These are phyloP conservation scores for Neurospora sp. DNA, from an alignment of 2,329 filamentous ascomycete species.

Conservation along the genomic window DNA sequence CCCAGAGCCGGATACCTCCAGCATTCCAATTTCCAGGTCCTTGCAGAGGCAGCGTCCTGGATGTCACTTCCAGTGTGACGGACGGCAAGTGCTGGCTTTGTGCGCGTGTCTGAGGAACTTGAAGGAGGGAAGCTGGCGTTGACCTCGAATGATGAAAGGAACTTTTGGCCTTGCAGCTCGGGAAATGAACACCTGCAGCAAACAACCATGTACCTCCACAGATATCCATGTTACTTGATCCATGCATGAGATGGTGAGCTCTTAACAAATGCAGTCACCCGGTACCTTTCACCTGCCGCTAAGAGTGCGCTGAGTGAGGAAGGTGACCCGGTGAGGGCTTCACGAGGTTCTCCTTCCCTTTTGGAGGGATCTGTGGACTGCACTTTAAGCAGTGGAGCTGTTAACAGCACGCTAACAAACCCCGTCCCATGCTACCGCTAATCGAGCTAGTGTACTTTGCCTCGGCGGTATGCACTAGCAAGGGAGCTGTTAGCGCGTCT, in stretches of 20 bases:
- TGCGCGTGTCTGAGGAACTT: not conserved
- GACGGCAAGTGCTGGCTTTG: not conserved
- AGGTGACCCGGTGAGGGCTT: not conserved
- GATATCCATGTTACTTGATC: not conserved
- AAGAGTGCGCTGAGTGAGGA: not conserved
- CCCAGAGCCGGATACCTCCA: not conserved
- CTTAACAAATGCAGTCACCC: not conserved
- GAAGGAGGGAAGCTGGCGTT: not conserved
- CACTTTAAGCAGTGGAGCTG: not conserved
- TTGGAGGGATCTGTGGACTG: not conserved
- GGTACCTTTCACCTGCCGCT: not conserved
- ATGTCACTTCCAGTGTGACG: not conserved
- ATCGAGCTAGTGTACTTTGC: not conserved
- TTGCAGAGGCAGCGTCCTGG: not conserved
- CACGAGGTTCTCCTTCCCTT: not conserved
- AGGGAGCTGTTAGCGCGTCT: not conserved
- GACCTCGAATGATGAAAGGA: not conserved
- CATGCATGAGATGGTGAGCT: not conserved
- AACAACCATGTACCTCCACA: not conserved
- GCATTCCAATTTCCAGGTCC: not conserved
- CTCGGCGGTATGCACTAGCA: not conserved
- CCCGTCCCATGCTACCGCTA: not conserved
- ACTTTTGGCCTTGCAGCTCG: not conserved
- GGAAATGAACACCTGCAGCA: not conserved
- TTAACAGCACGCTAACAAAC: not conserved